Conservation (phyloP, 768 basidiomycete genomes). For the Mycena vulgaris region DNA sequence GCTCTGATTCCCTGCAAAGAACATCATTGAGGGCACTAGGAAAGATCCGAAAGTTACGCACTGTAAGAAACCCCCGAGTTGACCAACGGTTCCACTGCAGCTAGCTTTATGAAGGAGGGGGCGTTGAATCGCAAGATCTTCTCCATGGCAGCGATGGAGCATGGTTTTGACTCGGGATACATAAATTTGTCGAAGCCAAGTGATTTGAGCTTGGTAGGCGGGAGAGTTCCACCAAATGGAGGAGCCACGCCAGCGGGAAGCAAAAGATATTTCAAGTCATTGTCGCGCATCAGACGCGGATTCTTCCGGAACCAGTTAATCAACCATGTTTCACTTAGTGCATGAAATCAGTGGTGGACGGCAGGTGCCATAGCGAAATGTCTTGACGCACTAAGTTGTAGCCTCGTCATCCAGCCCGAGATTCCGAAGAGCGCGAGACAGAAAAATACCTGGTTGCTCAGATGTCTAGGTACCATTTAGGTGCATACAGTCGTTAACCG, state of each 20-base stretch:
- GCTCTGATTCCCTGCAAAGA: neutral
- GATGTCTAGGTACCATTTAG: too few species aligned
- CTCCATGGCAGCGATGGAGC: neutral
- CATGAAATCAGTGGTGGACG: too few species aligned
- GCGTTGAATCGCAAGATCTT: neutral
- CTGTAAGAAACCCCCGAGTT: neutral
- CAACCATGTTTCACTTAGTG: slow-evolving; percentile 30
- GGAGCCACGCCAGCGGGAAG: slow-evolving; percentile 20
- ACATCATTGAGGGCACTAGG: neutral
- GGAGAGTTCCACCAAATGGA: neutral
- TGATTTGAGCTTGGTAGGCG: neutral
- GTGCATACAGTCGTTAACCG: too few species aligned
- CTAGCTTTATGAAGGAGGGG: neutral
- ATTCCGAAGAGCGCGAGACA: slow-evolving; percentile 29
- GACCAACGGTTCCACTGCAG: neutral
- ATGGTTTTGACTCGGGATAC: neutral
- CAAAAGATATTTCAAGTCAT: neutral
- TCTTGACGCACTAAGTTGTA: slow-evolving; percentile 32
- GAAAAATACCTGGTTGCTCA: too few species aligned
- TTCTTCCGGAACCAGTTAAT: slow-evolving; percentile 43
- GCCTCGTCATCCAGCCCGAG: slow-evolving; percentile 31
- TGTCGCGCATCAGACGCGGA: slow-evolving; percentile 17
- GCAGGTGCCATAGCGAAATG: too few species aligned
- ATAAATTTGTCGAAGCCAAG: neutral
- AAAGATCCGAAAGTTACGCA: neutral